A percentile compares a stretch with the other conserved stretches of the same genome.
Conservation (phyloP, 1,139 yeast species). For the Arxiozyma slooffiae region DNA sequence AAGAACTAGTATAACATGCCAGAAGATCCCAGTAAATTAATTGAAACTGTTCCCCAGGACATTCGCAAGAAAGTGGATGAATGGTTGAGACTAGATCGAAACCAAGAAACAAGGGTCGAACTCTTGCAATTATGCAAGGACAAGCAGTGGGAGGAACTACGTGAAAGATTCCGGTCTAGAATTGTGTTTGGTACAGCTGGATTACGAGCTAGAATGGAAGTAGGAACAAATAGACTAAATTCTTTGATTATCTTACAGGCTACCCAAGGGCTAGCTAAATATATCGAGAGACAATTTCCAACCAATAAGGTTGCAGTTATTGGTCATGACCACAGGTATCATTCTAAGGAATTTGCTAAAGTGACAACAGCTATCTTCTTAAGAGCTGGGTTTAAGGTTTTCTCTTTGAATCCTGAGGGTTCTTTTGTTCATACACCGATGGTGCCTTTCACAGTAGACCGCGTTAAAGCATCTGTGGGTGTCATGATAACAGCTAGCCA, state of each 20-base stretch:
- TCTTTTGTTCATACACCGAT: conserved; percentile 70
- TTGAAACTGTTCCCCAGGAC: not conserved
- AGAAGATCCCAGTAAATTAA: not conserved
- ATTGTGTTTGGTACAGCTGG: conserved; percentile 94
- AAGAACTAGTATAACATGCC: not conserved
- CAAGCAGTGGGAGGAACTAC: conserved; percentile 39
- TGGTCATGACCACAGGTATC: conserved; percentile 86
- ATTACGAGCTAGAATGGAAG: conserved; percentile 74
- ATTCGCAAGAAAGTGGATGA: conserved; percentile 7
- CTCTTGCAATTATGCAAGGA: conserved; percentile 39
- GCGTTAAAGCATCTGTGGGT: conserved; percentile 59
- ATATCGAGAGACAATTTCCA: conserved; percentile 36
- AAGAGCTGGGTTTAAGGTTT: conserved; percentile 58
- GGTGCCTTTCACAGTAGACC: conserved; percentile 79
- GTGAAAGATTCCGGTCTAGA: conserved; percentile 39
- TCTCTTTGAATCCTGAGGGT: conserved; percentile 45
- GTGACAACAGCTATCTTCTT: conserved; percentile 69
- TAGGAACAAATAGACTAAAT: conserved; percentile 86
- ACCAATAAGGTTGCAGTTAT: conserved; percentile 50
- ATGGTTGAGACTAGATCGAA: conserved; percentile 31
- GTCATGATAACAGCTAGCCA: conserved; percentile 97
- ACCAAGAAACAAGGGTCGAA: conserved; percentile 48
- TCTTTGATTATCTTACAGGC: conserved; percentile 85
- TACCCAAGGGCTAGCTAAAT: conserved; percentile 77
- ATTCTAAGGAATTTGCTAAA: conserved; percentile 71